phyloP scores from a whole-genome alignment of 1,139 yeast species.

The Diutina neorugosa region DNA sequence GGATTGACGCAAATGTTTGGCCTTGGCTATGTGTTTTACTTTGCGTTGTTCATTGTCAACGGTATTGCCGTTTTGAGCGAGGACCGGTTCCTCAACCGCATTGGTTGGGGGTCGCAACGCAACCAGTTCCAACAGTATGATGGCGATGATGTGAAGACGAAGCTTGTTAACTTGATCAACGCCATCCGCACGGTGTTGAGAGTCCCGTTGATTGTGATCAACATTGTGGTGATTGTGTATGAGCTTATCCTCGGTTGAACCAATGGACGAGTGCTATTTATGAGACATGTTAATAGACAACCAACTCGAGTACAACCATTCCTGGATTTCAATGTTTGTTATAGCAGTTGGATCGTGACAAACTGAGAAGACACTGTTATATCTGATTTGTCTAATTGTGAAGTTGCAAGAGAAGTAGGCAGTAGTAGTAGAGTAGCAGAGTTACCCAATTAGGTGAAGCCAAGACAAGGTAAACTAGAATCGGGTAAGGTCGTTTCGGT shows the following conservation, averaged over 20 bases:
- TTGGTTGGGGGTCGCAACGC: conserved; percentile 26
- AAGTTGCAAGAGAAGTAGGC: no score
- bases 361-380: no score
- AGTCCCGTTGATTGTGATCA: conserved; percentile 61
- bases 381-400: no score
- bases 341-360: no score
- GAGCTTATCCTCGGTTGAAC: conserved; percentile 59
- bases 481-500: no score
- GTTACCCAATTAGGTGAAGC: no score
- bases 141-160: conserved; percentile 30
- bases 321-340: no score
- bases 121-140: conserved; percentile 12
- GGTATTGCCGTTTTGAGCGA: conserved; percentile 75
- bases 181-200: conserved; percentile 69
- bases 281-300: background rate
- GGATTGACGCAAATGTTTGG: conserved; percentile 44
- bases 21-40: conserved; percentile 56
- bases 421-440: no score
- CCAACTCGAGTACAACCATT: background rate
- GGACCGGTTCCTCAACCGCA: conserved; percentile 67
- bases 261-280: background rate
- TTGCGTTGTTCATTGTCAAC: conserved; percentile 54
- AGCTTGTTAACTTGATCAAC: conserved; percentile 51
- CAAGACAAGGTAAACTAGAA: no score
- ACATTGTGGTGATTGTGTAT: conserved; percentile 55